phyloP scores from a whole-genome alignment of 305 asterid species.

The Fraxinus dipetala region DNA sequence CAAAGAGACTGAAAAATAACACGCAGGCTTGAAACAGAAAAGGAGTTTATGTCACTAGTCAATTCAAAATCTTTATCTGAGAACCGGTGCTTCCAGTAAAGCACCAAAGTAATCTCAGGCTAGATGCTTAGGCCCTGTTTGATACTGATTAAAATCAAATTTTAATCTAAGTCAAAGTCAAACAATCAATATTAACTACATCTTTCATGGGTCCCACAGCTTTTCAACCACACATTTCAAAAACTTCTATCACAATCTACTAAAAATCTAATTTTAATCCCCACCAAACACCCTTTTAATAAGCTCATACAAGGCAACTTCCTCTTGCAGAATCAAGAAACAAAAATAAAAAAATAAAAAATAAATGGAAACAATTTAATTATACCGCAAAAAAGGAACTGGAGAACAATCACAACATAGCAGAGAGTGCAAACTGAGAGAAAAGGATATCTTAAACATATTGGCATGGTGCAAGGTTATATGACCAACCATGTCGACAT shows the following conservation, averaged over 20 bases:
- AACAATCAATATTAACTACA: too few species aligned
- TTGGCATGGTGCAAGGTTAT: slow-evolving; percentile 49
- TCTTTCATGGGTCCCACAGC: too few species aligned
- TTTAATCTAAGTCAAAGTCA: too few species aligned
- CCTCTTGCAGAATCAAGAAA: slow-evolving; percentile 16
- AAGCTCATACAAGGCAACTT: neutral
- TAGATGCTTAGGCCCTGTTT: neutral
- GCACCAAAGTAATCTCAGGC: neutral
- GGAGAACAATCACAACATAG: neutral
- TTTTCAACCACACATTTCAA: too few species aligned
- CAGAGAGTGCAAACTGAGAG: neutral
- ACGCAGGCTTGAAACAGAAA: neutral
- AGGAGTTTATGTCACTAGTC: neutral
- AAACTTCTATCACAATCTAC: too few species aligned
- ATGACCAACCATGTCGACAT: slow-evolving; percentile 54
- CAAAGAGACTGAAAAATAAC: neutral
- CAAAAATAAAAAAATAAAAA: neutral
- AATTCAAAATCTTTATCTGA: neutral
- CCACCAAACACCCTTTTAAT: neutral
- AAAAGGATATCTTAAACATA: slow-evolving; percentile 73
- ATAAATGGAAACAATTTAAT: neutral
- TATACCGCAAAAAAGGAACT: neutral
- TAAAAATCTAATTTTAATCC: too few species aligned
- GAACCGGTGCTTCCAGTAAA: neutral
- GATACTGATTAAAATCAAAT: too few species aligned